Conservation (phyloP, 2,329 filamentous ascomycete genomes). For the Penicillium sp. region DNA sequence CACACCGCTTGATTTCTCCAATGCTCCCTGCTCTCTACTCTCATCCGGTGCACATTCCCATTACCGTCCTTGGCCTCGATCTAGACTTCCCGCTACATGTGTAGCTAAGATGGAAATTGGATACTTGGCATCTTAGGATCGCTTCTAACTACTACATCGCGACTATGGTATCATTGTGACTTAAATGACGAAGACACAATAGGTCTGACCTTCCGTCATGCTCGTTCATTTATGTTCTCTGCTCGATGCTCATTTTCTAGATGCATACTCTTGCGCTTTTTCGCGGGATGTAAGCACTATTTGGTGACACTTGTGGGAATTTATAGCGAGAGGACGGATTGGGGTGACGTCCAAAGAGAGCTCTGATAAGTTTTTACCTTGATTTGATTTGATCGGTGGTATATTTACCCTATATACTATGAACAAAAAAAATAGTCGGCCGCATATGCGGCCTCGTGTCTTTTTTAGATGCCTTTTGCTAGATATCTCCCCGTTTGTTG, state of each 20-base stretch:
- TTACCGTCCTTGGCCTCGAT: background rate
- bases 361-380: conserved; percentile 36
- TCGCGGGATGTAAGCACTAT: conserved; percentile 34
- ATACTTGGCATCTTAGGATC: background rate
- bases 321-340: conserved; percentile 9
- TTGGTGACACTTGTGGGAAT: background rate
- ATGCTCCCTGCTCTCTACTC: background rate
- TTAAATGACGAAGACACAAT: conserved; percentile 39
- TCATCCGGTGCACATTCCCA: background rate
- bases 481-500: too few species aligned
- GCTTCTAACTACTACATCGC: background rate
- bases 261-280: conserved; percentile 35
- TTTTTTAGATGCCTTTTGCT: too few species aligned
- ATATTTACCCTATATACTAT: too few species aligned
- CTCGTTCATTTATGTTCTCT: conserved; percentile 5
- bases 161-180: conserved; percentile 1
- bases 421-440: too few species aligned
- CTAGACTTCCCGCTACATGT: background rate
- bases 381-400: background rate
- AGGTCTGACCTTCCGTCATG: conserved; percentile 26
- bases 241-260: conserved; percentile 5
- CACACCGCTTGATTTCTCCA: background rate
- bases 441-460: too few species aligned
- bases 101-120: conserved; percentile 1
- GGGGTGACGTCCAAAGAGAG: conserved; percentile 44